These are phyloP conservation scores for Neurospora sp. DNA, from an alignment of 495 filamentous ascomycete genomes.

Conservation along the genomic window DNA sequence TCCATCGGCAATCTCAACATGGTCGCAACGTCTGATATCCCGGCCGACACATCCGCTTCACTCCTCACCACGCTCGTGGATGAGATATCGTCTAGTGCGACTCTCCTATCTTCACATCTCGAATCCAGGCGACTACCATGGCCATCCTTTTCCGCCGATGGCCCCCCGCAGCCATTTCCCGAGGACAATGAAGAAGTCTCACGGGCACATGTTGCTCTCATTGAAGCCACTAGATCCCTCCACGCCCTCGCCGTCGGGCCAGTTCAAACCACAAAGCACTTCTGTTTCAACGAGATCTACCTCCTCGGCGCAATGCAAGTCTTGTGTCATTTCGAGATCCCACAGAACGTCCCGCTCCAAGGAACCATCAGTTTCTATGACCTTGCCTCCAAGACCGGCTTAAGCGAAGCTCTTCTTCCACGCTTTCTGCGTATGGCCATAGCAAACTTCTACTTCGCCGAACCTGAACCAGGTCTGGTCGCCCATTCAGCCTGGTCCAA, in stretches of 20 bases:
- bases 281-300: constrained; percentile 7
- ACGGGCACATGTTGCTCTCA: constrained; percentile 2
- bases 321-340: constrained; percentile 20
- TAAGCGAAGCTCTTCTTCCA: constrained; percentile 17
- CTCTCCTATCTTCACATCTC: constrained; percentile 1
- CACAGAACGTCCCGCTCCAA: constrained; percentile 20
- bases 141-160: constrained; percentile 8
- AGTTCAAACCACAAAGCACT: constrained; percentile 6
- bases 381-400: constrained; percentile 12
- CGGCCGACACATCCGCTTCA: neutral
- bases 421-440: constrained; percentile 27
- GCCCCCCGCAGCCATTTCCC: constrained; percentile 1
- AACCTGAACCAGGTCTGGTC: constrained; percentile 18
- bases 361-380: constrained; percentile 16
- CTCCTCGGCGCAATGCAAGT: constrained; percentile 9
- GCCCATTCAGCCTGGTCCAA: constrained; percentile 25
- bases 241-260: constrained; percentile 10
- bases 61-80: constrained; percentile 4
- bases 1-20: neutral
- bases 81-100: constrained; percentile 2
- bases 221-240: constrained; percentile 11
- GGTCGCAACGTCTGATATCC: neutral
- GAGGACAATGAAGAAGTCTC: neutral
- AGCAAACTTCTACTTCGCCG: constrained; percentile 25
- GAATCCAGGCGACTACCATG: constrained; percentile 4